These are phyloP conservation scores for Senna tora DNA, from an alignment of 306 rosid genomes.

Conservation along the genomic window DNA sequence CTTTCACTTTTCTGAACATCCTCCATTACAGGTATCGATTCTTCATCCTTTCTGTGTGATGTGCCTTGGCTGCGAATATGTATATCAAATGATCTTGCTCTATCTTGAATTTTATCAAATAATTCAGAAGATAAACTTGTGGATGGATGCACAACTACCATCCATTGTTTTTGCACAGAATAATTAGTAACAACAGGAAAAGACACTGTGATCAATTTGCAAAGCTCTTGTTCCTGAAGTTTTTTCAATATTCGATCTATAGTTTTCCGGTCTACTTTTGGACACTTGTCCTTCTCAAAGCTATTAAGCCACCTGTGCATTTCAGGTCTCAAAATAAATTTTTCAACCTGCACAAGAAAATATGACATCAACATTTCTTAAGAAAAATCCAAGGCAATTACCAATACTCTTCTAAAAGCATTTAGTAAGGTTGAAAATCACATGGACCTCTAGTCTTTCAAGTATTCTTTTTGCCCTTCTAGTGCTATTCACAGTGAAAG, in stretches of 20 bases:
- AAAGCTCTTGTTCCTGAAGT: constrained; percentile 70
- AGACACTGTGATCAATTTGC: constrained; percentile 67
- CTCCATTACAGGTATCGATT: constrained; percentile 67
- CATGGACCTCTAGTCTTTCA: constrained; percentile 73
- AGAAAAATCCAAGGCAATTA: constrained; percentile 34
- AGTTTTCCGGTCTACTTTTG: constrained; percentile 74
- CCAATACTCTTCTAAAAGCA: constrained; percentile 16
- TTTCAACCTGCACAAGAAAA: constrained; percentile 61
- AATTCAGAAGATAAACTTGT: constrained; percentile 65
- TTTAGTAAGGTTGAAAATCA: constrained; percentile 29
- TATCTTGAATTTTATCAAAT: constrained; percentile 74
- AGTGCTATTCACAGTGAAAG: constrained; percentile 53
- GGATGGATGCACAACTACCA: constrained; percentile 82
- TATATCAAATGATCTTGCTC: constrained; percentile 70
- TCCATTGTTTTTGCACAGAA: constrained; percentile 49
- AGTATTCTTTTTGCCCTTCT: constrained; percentile 82
- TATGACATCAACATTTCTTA: constrained; percentile 23
- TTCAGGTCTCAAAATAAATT: constrained; percentile 74
- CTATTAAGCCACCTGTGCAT: constrained; percentile 72
- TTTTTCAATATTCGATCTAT: constrained; percentile 65
- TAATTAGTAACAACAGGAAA: constrained; percentile 73
- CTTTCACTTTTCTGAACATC: constrained; percentile 67
- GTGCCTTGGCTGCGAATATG: constrained; percentile 58
- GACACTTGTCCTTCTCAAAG: constrained; percentile 72
- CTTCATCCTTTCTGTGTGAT: constrained; percentile 56